These are phyloP conservation scores for Tulasnella calospora DNA, from an alignment of 768 basidiomycete genomes.

Conservation along the genomic window DNA sequence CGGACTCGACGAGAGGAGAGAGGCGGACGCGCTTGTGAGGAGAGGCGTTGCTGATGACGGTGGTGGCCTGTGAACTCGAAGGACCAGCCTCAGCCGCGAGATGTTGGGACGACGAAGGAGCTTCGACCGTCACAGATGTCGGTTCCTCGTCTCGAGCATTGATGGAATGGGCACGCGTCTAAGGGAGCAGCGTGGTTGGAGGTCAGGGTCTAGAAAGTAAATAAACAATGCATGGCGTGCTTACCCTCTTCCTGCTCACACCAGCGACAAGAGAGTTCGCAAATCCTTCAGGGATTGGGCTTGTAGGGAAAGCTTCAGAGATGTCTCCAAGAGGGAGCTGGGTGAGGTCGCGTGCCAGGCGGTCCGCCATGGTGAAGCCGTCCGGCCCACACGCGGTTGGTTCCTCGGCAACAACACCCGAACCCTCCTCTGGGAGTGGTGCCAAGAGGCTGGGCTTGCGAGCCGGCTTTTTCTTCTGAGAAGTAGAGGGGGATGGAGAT, in stretches of 20 bases:
- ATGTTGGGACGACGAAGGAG: neutral
- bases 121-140: neutral
- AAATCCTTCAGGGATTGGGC: neutral
- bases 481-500: constrained; percentile 2
- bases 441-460: neutral
- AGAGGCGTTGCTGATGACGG: neutral
- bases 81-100: neutral
- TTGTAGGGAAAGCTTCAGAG: constrained; percentile 13
- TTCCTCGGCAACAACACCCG: neutral
- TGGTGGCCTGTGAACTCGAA: neutral
- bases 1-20: neutral
- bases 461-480: neutral
- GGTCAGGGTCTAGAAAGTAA: neutral
- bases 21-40: constrained; percentile 17
- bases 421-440: neutral
- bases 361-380: constrained; percentile 21
- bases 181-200: neutral
- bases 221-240: neutral
- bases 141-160: neutral
- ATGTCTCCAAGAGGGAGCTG: constrained; percentile 20
- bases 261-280: too few relatives aligned
- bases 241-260: constrained; percentile 19
- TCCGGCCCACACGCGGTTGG: constrained; percentile 3
- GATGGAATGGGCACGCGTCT: constrained; percentile 14
- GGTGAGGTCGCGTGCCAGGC: constrained; percentile 19